phyloP scores from a whole-genome alignment of 2,329 filamentous ascomycete species.

The Alternaria sp. region DNA sequence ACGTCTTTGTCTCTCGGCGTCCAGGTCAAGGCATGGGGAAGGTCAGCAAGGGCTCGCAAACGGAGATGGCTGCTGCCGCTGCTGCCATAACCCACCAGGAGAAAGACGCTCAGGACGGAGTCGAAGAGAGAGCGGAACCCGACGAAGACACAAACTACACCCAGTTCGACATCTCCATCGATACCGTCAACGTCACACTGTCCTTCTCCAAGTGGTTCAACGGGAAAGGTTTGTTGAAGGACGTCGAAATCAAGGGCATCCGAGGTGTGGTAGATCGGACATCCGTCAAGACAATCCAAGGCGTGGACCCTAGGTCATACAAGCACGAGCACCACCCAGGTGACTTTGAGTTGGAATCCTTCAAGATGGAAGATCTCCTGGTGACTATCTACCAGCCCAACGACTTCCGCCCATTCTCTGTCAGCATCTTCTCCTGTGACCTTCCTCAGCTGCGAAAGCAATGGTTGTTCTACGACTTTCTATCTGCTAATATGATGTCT shows the following conservation, averaged over 20 bases:
- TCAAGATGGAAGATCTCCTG: conserved; percentile 93
- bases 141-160: conserved; percentile 96
- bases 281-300: conserved; percentile 74
- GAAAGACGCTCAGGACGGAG: conserved; percentile 43
- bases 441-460: conserved; percentile 91
- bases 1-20: conserved; percentile 91
- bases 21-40: conserved; percentile 83
- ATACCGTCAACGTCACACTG: conserved; percentile 93
- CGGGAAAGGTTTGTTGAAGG: conserved; percentile 86
- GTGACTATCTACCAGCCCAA: conserved; percentile 91
- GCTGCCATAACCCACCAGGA: conserved; percentile 69
- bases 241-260: conserved; percentile 94
- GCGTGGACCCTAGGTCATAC: conserved; percentile 84
- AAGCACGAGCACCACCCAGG: conserved; percentile 87
- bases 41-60: conserved; percentile 90
- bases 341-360: conserved; percentile 96
- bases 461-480: conserved; percentile 97
- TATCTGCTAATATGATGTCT: conserved; percentile 94
- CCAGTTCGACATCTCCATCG: conserved; percentile 94
- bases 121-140: conserved; percentile 57
- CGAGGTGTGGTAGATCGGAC: conserved; percentile 92
- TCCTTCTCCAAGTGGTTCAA: conserved; percentile 99
- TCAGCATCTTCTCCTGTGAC: conserved; percentile 96
- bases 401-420: conserved; percentile 90
- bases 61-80: conserved; percentile 82